phyloP scores from a whole-genome alignment of 2,329 filamentous ascomycete species.

The Emydomyces testavorans region DNA sequence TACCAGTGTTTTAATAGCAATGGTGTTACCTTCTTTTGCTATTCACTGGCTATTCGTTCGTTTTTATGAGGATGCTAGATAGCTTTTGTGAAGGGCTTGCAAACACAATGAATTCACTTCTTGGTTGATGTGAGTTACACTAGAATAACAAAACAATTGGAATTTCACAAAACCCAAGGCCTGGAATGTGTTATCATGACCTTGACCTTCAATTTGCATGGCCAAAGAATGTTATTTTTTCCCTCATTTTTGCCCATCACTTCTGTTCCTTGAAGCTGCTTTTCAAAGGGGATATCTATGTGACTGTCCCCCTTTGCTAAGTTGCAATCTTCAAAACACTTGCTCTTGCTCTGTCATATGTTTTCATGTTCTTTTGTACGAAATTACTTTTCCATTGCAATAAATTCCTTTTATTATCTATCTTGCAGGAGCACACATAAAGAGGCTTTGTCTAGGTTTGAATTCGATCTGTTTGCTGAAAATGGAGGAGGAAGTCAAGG shows the following conservation, averaged over 20 bases:
- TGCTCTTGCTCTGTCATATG: background rate
- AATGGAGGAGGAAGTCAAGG: no score
- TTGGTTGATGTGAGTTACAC: no score
- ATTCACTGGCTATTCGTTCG: background rate
- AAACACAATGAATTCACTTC: background rate
- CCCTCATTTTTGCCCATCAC: background rate
- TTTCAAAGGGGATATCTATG: background rate
- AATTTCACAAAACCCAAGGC: background rate
- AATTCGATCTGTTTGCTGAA: no score
- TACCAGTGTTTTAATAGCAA: background rate
- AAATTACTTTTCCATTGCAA: no score
- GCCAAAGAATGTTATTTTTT: background rate
- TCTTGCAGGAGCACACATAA: background rate
- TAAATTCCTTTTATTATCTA: background rate
- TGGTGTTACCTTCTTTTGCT: background rate
- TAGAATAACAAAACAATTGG: conserved; percentile 1
- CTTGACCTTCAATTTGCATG: background rate
- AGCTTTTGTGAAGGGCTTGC: background rate
- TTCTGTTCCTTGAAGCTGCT: no score
- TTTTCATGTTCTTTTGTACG: background rate
- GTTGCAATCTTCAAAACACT: background rate
- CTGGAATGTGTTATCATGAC: background rate
- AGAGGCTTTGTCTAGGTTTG: no score
- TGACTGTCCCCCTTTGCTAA: background rate
- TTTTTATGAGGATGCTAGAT: background rate